These are phyloP conservation scores for Gymnopilus dilepis DNA, from an alignment of 768 basidiomycete species.

Conservation along the genomic window DNA sequence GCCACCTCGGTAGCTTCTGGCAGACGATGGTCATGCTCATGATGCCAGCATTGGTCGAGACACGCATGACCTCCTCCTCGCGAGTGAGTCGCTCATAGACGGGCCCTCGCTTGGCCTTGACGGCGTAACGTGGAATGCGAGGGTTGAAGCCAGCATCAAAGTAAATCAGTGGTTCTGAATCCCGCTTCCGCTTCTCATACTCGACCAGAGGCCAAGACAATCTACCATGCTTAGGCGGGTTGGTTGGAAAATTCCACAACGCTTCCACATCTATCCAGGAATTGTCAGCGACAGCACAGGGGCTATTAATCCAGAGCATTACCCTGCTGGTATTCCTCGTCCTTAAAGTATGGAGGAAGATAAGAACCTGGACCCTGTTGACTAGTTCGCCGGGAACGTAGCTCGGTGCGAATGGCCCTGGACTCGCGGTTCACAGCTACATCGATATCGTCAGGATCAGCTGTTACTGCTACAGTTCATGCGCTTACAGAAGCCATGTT, in stretches of 20 bases:
- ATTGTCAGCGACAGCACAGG: neutral
- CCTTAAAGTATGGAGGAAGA: slow-evolving; percentile 34
- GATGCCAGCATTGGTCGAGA: slow-evolving; percentile 41
- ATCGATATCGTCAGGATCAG: neutral
- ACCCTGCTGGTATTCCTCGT: neutral
- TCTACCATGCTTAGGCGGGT: slow-evolving; percentile 32
- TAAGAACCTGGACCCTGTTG: slow-evolving; percentile 20
- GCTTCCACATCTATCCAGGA: neutral
- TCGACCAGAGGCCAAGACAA: slow-evolving; percentile 53
- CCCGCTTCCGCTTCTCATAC: slow-evolving; percentile 34
- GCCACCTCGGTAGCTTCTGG: slow-evolving; percentile 41
- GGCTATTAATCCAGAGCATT: neutral
- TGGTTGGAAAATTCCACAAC: neutral
- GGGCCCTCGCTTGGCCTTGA: slow-evolving; percentile 31
- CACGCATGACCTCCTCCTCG: slow-evolving; percentile 47
- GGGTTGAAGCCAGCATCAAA: slow-evolving; percentile 59
- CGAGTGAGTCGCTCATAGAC: slow-evolving; percentile 34
- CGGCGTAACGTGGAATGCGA: slow-evolving; percentile 25
- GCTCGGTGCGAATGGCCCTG: slow-evolving; percentile 22
- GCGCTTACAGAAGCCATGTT: slow-evolving; percentile 17
- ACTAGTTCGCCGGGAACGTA: neutral
- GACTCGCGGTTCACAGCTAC: slow-evolving; percentile 16
- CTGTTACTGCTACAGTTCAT: neutral
- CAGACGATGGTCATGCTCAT: slow-evolving; percentile 56
- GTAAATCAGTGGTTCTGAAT: slow-evolving; percentile 42